Evolutionary conservation across 352 stramenopile genomes (phyloP).

Genomic region (Globisporangium mamillatum): DNA sequence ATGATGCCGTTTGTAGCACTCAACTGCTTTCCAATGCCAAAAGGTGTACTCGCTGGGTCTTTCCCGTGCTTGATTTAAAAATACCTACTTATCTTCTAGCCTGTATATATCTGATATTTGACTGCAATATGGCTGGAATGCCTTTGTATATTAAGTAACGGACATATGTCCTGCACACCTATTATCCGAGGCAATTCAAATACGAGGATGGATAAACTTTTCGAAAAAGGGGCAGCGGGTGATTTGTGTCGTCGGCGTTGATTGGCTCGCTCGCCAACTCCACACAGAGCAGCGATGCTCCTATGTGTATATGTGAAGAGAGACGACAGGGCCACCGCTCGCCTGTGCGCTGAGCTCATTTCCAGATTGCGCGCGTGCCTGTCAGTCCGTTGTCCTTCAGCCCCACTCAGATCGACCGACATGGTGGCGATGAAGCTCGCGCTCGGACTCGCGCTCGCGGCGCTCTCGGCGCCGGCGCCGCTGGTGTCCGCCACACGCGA

Average conservation of each 20-base stretch:
- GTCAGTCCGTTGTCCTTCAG: not conserved
- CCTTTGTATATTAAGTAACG: slow-evolving; percentile 1
- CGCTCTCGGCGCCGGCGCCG: not conserved
- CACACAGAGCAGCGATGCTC: not conserved
- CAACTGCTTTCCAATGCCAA: slow-evolving; percentile 4
- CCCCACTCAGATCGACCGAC: not conserved
- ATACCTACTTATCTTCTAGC: not conserved
- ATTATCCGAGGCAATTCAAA: not conserved
- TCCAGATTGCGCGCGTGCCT: not conserved
- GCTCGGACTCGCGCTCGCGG: slow-evolving; percentile 5
- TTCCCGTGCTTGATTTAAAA: not conserved
- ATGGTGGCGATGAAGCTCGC: slow-evolving; percentile 5
- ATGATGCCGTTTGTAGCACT: not conserved
- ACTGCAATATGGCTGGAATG: not conserved
- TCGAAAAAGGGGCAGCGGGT: not conserved
- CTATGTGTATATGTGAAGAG: not conserved
- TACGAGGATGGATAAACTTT: not conserved
- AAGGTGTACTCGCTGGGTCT: not conserved
- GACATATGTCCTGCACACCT: not conserved
- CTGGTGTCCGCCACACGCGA: not conserved
- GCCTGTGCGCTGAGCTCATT: not conserved
- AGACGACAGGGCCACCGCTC: not conserved
- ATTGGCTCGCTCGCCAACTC: not conserved
- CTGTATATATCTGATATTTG: not conserved
- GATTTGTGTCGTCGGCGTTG: not conserved